These are phyloP conservation scores for Mycena citricolor DNA, from an alignment of 1,284 basidiomycete species.

Conservation along the genomic window DNA sequence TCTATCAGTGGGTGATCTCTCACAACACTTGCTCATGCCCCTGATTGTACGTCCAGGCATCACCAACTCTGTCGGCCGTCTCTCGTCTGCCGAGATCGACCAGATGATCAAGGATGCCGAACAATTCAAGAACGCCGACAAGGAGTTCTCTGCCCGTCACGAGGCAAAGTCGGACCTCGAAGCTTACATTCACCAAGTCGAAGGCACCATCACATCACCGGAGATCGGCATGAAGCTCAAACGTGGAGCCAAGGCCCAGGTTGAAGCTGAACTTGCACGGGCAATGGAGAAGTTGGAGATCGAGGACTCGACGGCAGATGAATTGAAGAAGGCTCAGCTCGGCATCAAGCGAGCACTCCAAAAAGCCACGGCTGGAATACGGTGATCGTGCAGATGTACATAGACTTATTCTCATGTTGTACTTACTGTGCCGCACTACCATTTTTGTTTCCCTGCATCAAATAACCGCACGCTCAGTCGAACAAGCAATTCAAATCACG, in stretches of 20 bases:
- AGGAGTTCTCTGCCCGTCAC: conserved; percentile 93
- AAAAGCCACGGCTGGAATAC: conserved; percentile 88
- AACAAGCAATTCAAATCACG: conserved; percentile 35
- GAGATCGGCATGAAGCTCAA: conserved; percentile 97
- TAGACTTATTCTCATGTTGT: background rate
- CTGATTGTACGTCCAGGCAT: conserved; percentile 52
- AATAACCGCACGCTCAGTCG: too few relatives aligned
- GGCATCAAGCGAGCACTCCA: conserved; percentile 93
- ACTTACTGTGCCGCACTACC: conserved; percentile 19
- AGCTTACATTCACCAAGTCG: conserved; percentile 92
- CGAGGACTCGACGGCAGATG: conserved; percentile 88
- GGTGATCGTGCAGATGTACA: conserved; percentile 45
- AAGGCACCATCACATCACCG: conserved; percentile 89
- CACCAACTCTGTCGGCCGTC: conserved; percentile 94
- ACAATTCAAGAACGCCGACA: conserved; percentile 94
- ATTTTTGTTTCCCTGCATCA: conserved; percentile 23
- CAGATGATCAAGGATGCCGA: conserved; percentile 99
- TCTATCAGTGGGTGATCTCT: conserved; percentile 74
- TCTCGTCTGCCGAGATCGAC: conserved; percentile 92
- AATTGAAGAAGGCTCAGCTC: conserved; percentile 91
- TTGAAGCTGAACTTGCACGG: conserved; percentile 94
- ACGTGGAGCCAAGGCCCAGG: conserved; percentile 88
- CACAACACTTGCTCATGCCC: conserved; percentile 5
- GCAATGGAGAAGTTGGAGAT: conserved; percentile 96
- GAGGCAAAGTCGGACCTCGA: conserved; percentile 97